A percentile compares a stretch with the other conserved stretches of the same genome.
phyloP scores from a whole-genome alignment of 176 grass and related monocot species.

The Zea luxurians region DNA sequence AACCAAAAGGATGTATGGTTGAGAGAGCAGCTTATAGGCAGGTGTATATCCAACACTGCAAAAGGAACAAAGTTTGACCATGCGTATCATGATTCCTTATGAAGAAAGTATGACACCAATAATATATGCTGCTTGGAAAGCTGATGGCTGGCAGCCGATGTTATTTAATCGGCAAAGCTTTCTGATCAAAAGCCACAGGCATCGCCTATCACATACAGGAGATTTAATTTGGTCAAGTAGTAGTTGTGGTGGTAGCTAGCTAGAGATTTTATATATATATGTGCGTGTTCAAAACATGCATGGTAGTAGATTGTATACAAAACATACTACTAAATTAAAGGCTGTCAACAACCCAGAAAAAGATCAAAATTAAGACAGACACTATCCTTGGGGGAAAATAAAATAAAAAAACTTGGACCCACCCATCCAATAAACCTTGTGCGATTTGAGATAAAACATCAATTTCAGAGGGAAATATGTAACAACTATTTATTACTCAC shows the following conservation, averaged over 20 bases:
- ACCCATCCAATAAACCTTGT: not conserved
- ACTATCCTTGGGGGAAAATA: not conserved
- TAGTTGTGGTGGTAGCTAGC: not conserved
- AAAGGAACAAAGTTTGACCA: slow-evolving; percentile 34
- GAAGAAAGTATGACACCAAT: slow-evolving; percentile 29
- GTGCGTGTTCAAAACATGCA: not conserved
- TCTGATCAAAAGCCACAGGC: slow-evolving; percentile 25
- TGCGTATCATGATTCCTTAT: slow-evolving; percentile 42
- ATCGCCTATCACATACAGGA: not conserved
- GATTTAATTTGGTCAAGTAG: not conserved
- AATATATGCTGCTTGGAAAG: slow-evolving; percentile 44
- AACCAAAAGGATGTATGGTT: not conserved
- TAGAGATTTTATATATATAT: not conserved
- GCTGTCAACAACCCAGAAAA: not conserved
- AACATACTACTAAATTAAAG: too few relatives aligned
- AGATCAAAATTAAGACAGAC: not conserved
- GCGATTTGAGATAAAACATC: not conserved
- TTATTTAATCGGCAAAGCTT: slow-evolving; percentile 28
- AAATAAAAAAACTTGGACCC: not conserved
- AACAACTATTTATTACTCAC: too few relatives aligned
- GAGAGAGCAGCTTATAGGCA: not conserved
- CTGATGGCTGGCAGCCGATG: not conserved
- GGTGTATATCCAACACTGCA: slow-evolving; percentile 30
- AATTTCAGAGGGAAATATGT: not conserved
- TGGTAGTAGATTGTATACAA: not conserved